These are phyloP conservation scores for Pseudogymnoascus pannorum DNA, from an alignment of 2,329 filamentous ascomycete species.

Conservation along the genomic window DNA sequence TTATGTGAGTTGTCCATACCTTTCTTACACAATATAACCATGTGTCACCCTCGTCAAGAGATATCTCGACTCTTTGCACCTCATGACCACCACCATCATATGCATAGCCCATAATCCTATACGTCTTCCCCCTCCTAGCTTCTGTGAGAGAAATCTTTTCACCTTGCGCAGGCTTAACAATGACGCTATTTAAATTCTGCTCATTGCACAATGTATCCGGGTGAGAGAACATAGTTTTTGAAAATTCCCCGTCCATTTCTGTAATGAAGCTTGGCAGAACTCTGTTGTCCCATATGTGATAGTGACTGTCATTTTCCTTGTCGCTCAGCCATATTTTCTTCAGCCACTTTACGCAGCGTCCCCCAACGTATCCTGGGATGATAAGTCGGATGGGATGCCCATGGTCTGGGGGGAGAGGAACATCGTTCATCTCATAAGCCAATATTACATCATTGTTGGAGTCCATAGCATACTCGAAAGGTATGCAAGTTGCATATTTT, in stretches of 20 bases:
- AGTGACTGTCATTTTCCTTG: constrained; percentile 38
- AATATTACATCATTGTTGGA: constrained; percentile 41
- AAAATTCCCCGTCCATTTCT: constrained; percentile 41
- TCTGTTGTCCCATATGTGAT: constrained; percentile 44
- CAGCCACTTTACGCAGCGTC: constrained; percentile 41
- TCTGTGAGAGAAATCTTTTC: constrained; percentile 35
- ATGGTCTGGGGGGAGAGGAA: constrained; percentile 37
- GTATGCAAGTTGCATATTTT: constrained; percentile 41
- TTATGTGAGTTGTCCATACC: neutral
- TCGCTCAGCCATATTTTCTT: constrained; percentile 35
- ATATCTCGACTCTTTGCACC: constrained; percentile 42
- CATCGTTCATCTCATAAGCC: constrained; percentile 41
- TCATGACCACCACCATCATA: constrained; percentile 44
- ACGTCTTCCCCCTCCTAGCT: constrained; percentile 33
- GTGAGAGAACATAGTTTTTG: constrained; percentile 39
- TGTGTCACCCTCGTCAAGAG: constrained; percentile 38
- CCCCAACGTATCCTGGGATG: constrained; percentile 38
- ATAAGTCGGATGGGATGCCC: constrained; percentile 37
- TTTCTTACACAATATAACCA: constrained; percentile 42
- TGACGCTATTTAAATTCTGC: constrained; percentile 42
- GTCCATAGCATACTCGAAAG: constrained; percentile 42
- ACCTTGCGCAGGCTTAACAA: constrained; percentile 39
- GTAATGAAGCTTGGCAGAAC: constrained; percentile 41
- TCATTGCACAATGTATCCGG: constrained; percentile 42
- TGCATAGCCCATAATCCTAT: constrained; percentile 40